These are phyloP conservation scores for Saccharum officinarum DNA, from an alignment of 176 grass and related monocot genomes.

Conservation along the genomic window DNA sequence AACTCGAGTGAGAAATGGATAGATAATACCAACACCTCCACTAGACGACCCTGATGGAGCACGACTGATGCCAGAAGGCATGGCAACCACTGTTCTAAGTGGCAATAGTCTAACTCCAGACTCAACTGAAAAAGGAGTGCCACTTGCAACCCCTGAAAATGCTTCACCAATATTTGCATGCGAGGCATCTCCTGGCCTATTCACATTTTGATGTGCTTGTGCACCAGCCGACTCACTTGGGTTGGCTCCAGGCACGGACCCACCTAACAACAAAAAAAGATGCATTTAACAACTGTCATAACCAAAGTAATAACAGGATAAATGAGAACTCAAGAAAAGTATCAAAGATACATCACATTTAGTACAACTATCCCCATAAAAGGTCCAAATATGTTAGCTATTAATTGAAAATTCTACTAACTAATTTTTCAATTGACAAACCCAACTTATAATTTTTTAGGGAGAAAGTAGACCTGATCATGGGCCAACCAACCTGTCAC, in stretches of 20 bases:
- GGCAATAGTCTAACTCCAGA: slow-evolving; percentile 78
- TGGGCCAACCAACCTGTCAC: background rate
- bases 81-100: slow-evolving; percentile 74
- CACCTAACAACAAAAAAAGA: slow-evolving; percentile 57
- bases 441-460: background rate
- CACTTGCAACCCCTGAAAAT: slow-evolving; percentile 53
- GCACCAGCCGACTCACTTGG: slow-evolving; percentile 48
- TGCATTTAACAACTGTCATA: slow-evolving; percentile 40
- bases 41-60: slow-evolving; percentile 47
- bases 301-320: slow-evolving; percentile 34
- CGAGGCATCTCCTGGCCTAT: slow-evolving; percentile 49
- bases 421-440: background rate
- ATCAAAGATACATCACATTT: slow-evolving; percentile 2
- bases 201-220: slow-evolving; percentile 55
- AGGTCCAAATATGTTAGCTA: background rate
- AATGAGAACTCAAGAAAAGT: background rate
- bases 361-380: slow-evolving; percentile 7
- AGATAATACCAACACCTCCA: slow-evolving; percentile 55
- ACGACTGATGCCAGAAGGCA: slow-evolving; percentile 62
- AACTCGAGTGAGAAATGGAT: slow-evolving; percentile 72
- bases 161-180: slow-evolving; percentile 48
- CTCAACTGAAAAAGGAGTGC: slow-evolving; percentile 60
- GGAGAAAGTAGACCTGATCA: background rate
- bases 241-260: slow-evolving; percentile 59
- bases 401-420: background rate